These are phyloP conservation scores for Gymnopilus junonius DNA, from an alignment of 768 basidiomycete species.

Conservation along the genomic window DNA sequence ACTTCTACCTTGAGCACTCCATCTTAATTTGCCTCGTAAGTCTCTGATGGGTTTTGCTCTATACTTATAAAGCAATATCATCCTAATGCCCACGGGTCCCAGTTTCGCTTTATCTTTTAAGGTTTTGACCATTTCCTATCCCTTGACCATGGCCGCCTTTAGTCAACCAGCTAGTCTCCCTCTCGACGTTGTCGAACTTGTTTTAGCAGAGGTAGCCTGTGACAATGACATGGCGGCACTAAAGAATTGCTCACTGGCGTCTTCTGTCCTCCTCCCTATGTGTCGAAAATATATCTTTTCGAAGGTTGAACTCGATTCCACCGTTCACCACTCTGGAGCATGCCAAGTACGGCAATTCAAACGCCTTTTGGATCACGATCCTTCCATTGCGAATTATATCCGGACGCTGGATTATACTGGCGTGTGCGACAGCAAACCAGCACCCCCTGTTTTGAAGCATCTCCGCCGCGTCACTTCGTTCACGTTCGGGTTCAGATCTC, in stretches of 20 bases:
- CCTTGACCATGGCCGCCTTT: not conserved
- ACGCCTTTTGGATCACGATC: conserved; percentile 9
- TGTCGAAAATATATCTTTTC: conserved; percentile 20
- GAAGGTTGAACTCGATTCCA: conserved; percentile 11
- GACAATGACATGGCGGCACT: conserved; percentile 10
- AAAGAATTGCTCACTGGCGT: conserved; percentile 11
- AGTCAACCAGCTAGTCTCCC: not conserved
- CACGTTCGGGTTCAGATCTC: conserved; percentile 1
- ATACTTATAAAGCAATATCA: not conserved
- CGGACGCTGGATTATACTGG: conserved; percentile 10
- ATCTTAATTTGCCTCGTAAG: not conserved
- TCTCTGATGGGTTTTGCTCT: not conserved
- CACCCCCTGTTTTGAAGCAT: conserved; percentile 8
- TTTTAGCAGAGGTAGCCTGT: conserved; percentile 12
- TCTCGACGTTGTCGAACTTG: conserved; percentile 18
- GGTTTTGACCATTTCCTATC: not conserved
- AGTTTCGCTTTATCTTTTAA: not conserved
- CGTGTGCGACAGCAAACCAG: not conserved
- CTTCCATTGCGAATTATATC: conserved; percentile 10
- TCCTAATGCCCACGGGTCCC: not conserved
- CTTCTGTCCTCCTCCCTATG: conserved; percentile 7
- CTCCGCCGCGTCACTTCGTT: conserved; percentile 13
- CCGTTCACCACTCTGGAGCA: not conserved
- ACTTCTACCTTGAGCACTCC: not conserved
- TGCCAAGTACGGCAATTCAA: conserved; percentile 6